Percentiles rank a stretch among this genome's conserved stretches.
phyloP scores from a whole-genome alignment of 345 rosid species.

The Pugionium dolabratum region DNA sequence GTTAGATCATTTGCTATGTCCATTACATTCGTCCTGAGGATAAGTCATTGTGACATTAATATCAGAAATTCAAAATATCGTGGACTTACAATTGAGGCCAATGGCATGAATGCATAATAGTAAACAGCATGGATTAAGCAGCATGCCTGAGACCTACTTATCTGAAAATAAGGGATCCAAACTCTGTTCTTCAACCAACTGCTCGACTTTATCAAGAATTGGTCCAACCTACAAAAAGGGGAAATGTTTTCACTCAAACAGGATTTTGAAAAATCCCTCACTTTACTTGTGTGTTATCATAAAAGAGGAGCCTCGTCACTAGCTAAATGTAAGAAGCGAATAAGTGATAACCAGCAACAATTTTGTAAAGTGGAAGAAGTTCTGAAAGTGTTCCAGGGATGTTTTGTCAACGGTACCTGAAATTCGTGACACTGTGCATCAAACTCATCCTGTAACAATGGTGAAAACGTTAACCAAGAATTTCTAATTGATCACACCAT shows the following conservation, averaged over 20 bases:
- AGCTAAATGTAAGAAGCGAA: neutral
- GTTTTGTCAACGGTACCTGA: slow-evolving; percentile 50
- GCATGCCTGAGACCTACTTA: slow-evolving; percentile 51
- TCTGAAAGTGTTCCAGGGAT: neutral
- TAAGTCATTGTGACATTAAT: slow-evolving; percentile 16
- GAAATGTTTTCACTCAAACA: neutral
- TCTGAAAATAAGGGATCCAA: slow-evolving; percentile 67
- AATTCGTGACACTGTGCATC: slow-evolving; percentile 56
- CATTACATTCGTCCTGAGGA: slow-evolving; percentile 60
- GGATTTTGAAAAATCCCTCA: neutral
- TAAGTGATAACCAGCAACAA: slow-evolving; percentile 1
- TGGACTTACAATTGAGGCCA: neutral
- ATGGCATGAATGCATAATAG: neutral
- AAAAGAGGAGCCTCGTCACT: neutral
- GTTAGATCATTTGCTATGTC: slow-evolving; percentile 53
- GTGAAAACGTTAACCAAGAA: slow-evolving; percentile 14
- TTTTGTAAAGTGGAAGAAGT: neutral
- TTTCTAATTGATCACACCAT: slow-evolving; percentile 9
- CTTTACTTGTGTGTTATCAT: slow-evolving; percentile 4
- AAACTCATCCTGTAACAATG: slow-evolving; percentile 60
- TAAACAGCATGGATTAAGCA: slow-evolving; percentile 3
- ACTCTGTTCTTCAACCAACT: slow-evolving; percentile 70
- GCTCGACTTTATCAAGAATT: slow-evolving; percentile 65
- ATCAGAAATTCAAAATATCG: slow-evolving; percentile 5
- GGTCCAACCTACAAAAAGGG: slow-evolving; percentile 56